Evolutionary conservation across 345 rosid species (phyloP).

Genomic region (Balakata baccata): DNA sequence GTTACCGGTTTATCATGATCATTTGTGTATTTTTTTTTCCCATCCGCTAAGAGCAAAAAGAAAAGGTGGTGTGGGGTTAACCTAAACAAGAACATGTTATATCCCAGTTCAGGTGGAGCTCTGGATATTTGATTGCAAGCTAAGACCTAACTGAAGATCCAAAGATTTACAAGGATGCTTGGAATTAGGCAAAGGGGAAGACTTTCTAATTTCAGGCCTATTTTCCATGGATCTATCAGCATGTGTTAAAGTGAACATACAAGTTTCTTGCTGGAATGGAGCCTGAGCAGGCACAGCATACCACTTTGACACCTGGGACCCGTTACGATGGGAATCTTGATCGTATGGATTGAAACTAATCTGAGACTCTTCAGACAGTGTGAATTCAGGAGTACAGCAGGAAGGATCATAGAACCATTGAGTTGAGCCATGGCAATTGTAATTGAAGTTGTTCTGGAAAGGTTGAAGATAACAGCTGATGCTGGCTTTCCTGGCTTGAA

Average conservation of each 20-base stretch:
- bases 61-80: not conserved
- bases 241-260: conserved; percentile 37
- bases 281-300: conserved; percentile 21
- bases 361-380: conserved; percentile 52
- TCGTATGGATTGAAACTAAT: conserved; percentile 52
- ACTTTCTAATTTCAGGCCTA: conserved; percentile 35
- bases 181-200: conserved; percentile 39
- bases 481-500: conserved; percentile 53
- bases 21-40: not conserved
- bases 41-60: not conserved
- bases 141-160: conserved; percentile 71
- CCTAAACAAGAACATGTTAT: not conserved
- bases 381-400: conserved; percentile 28
- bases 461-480: conserved; percentile 62
- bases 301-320: conserved; percentile 26
- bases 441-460: conserved; percentile 35
- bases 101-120: not conserved
- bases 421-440: conserved; percentile 25
- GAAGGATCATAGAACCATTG: conserved; percentile 47
- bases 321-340: conserved; percentile 23
- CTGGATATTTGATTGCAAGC: conserved; percentile 34
- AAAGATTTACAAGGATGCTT: conserved; percentile 49
- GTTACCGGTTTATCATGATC: not conserved
- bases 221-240: conserved; percentile 31
- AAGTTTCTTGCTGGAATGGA: conserved; percentile 32